These are phyloP conservation scores for Clonostachys rosea DNA, from an alignment of 2,329 filamentous ascomycete genomes.

Conservation along the genomic window DNA sequence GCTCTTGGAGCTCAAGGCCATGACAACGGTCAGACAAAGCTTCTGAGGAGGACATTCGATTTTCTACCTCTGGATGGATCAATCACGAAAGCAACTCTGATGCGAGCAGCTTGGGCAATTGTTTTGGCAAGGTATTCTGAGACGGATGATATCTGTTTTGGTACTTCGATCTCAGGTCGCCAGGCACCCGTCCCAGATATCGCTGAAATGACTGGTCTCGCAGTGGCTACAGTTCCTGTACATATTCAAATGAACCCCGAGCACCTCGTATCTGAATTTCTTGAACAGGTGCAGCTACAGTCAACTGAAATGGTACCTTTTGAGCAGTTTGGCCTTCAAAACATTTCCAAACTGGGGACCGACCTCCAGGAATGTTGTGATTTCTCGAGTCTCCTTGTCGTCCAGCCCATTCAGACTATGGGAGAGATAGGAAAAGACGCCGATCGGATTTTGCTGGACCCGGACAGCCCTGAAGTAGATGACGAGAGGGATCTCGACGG, in stretches of 20 bases:
- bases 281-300: constrained; percentile 6
- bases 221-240: constrained; percentile 9
- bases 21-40: not conserved
- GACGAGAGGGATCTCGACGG: constrained; percentile 6
- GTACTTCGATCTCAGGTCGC: constrained; percentile 13
- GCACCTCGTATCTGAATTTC: constrained; percentile 5
- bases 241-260: constrained; percentile 1
- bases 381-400: constrained; percentile 12
- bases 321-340: constrained; percentile 15
- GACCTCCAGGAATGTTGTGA: constrained; percentile 8
- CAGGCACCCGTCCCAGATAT: constrained; percentile 4
- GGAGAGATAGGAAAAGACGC: not conserved
- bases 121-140: constrained; percentile 9
- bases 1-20: constrained; percentile 1
- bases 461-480: not conserved
- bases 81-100: constrained; percentile 10
- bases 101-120: constrained; percentile 20
- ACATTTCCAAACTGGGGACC: constrained; percentile 10
- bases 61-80: constrained; percentile 2
- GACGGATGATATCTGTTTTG: constrained; percentile 13
- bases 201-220: constrained; percentile 7
- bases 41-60: not conserved
- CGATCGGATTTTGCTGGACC: not conserved
- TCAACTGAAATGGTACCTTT: constrained; percentile 9
- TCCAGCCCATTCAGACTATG: constrained; percentile 5